Conservation (phyloP, 75 land plant species). For the Pinus taeda region DNA sequence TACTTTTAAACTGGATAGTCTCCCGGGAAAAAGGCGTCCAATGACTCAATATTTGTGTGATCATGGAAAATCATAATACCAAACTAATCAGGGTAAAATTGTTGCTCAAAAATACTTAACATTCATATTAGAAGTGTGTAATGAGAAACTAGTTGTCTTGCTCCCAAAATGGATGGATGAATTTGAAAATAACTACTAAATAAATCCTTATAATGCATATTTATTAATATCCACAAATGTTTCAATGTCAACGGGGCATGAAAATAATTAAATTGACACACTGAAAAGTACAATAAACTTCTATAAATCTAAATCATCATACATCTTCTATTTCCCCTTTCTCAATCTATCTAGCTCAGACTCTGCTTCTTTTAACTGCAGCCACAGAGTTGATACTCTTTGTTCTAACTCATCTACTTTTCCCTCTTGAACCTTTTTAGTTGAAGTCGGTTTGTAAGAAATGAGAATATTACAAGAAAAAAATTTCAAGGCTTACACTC, state of each 20-base stretch:
- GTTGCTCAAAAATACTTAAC: neutral
- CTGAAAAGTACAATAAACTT: neutral
- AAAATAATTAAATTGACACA: neutral
- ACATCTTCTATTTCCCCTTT: constrained; percentile 58
- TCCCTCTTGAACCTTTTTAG: constrained; percentile 8
- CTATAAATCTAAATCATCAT: neutral
- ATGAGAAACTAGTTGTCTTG: neutral
- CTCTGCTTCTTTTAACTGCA: constrained; percentile 50
- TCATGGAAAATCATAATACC: neutral
- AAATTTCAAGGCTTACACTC: constrained; percentile 58
- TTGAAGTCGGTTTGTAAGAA: constrained; percentile 48
- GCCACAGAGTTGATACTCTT: constrained; percentile 38
- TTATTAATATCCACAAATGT: neutral
- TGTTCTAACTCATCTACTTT: constrained; percentile 52
- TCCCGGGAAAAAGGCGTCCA: neutral
- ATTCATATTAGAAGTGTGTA: neutral
- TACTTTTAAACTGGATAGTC: neutral
- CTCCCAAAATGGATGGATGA: neutral
- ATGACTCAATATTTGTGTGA: neutral
- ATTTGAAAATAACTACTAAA: neutral
- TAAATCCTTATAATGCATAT: neutral
- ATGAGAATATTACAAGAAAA: constrained; percentile 56
- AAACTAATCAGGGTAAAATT: neutral
- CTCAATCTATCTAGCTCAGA: constrained; percentile 56
- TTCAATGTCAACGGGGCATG: neutral